Conservation (phyloP, 352 stramenopile species). For the Pythium coloratum region DNA sequence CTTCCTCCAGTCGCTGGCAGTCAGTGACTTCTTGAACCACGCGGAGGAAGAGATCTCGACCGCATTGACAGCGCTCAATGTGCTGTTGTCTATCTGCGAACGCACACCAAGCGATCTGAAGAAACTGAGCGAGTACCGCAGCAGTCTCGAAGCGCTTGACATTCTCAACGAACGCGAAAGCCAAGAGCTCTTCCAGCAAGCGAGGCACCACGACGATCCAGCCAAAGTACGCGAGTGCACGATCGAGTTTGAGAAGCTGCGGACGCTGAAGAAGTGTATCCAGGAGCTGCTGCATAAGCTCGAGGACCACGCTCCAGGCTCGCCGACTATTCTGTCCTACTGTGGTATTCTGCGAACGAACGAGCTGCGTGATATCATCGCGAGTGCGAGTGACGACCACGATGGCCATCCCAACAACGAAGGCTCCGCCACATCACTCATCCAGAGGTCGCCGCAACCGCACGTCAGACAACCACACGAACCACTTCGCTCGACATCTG, state of each 20-base stretch:
- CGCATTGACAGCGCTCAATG: slow-evolving; percentile 69
- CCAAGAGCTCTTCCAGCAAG: slow-evolving; percentile 43
- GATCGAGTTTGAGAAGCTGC: slow-evolving; percentile 48
- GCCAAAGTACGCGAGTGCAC: slow-evolving; percentile 36
- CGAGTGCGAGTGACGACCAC: slow-evolving; percentile 3
- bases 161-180: slow-evolving; percentile 72
- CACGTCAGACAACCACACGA: not conserved
- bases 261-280: slow-evolving; percentile 59
- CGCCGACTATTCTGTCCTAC: slow-evolving; percentile 48
- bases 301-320: slow-evolving; percentile 46
- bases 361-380: slow-evolving; percentile 35
- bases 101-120: slow-evolving; percentile 46
- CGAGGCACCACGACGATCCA: slow-evolving; percentile 36
- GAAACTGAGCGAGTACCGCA: slow-evolving; percentile 63
- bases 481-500: not conserved
- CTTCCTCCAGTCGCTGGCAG: slow-evolving; percentile 66
- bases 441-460: not conserved
- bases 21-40: slow-evolving; percentile 71
- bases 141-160: slow-evolving; percentile 62
- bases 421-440: not conserved
- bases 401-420: not conserved
- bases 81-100: slow-evolving; percentile 74
- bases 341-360: slow-evolving; percentile 43
- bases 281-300: slow-evolving; percentile 58
- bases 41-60: slow-evolving; percentile 79